These are phyloP conservation scores for Diddensiella santjacobensis DNA, from an alignment of 805 yeast genomes.

Conservation along the genomic window DNA sequence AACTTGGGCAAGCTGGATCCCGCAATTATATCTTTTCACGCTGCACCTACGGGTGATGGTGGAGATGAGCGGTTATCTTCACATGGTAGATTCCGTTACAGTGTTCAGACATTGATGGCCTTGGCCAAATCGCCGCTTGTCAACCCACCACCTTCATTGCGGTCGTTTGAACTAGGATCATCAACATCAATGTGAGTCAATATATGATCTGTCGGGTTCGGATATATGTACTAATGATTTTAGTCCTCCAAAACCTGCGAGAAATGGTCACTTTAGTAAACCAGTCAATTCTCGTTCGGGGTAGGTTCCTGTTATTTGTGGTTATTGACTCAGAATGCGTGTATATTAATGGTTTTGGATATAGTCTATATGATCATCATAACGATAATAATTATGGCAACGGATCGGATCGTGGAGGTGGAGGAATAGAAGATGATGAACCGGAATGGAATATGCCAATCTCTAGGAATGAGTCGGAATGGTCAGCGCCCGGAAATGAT, in stretches of 20 bases:
- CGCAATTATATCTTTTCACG: constrained; percentile 7
- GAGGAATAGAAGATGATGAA: constrained; percentile 4
- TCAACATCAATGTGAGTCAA: not conserved
- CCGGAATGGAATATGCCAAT: constrained; percentile 12
- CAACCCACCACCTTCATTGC: constrained; percentile 12
- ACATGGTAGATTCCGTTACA: not conserved
- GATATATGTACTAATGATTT: not conserved
- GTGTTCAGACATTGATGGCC: constrained; percentile 13
- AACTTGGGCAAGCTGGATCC: constrained; percentile 15
- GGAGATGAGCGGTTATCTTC: not conserved
- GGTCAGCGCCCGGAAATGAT: constrained; percentile 11
- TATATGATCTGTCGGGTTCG: not conserved
- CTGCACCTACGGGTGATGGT: constrained; percentile 1
- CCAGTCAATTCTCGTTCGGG: no score
- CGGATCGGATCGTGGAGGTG: not conserved
- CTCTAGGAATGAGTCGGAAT: constrained; percentile 13
- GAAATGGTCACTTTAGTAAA: not conserved
- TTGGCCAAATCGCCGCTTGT: constrained; percentile 20
- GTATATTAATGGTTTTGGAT: no score
- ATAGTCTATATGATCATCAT: no score
- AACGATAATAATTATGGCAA: not conserved
- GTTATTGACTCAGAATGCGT: no score
- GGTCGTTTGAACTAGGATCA: constrained; percentile 7
- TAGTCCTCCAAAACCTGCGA: not conserved
- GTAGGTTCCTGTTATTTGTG: no score